Base-by-base conservation (phyloP, 164 flowering plant species). In the Aristolochia contorta region DNA sequence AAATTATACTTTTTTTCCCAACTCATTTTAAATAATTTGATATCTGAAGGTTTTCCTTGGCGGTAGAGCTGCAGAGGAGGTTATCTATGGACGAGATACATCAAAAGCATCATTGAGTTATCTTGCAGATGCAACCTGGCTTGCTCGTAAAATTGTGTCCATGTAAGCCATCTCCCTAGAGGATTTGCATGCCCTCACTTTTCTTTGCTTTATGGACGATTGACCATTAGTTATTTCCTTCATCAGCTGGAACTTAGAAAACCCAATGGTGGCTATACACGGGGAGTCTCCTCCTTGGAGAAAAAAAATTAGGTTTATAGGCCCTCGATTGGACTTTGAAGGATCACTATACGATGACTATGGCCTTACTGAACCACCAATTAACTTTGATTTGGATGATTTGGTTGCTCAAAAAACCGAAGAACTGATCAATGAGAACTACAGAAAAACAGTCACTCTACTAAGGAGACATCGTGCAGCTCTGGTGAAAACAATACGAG, bases 71-170 rank as follows among this genome's bases (percentile, higher is more conserved):
- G 97, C 98, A 22, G 98, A 93, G 75, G 98, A 93, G 74, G 85
- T 93, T 20, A 82, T 93, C 53, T 87, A 79, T 74, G 97, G 98
- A 47, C 74, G 78, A 56, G 96, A 93, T 71, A 84, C 97, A 54
- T 93, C 98, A 45, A 82, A 61, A 65, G 94, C 92, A 52, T 93
- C 98, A 20, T 83, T 84, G 59, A 70, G 63, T 75, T 86, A 90
- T 69, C 87, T 93, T 63, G 90, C 92, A 43, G 91, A 87, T 84
- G 98, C 98, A 58, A 82, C 92, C 47, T 93, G 98, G 98, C 94
- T 93, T 61, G 98, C 98, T 65, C 94, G 98, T 58, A 93, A 93
- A 78, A 93, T 93, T 62, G 71, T 90, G 67, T 85, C 98, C 73
- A 80, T 87, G 98, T 90, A 57, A 27, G 80, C 37, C 32, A 47